Base-by-base conservation (phyloP, 805 yeast genomes). In the Osmozyma mogii region DNA sequence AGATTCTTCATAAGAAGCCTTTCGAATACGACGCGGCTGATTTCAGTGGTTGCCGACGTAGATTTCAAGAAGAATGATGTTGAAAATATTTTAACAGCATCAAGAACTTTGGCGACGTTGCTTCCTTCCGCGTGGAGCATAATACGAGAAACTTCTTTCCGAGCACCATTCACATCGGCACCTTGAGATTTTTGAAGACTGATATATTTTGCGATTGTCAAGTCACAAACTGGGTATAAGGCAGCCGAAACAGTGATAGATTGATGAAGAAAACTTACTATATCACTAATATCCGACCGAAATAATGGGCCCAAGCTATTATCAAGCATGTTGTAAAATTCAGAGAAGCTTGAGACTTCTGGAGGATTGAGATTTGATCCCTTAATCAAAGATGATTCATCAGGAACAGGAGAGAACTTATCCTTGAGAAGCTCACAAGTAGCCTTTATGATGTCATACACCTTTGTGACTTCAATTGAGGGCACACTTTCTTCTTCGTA, bases 151-250 rank as follows among this genome's bases (percentile, higher is more conserved):
- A 55, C 49, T 32, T 58, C 66, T 29, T 45, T 44, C 25, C 49
- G 49, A n/a, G 40, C 37, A 24, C 35, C 19, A 17, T 43, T 17
- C 30, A 34, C 16, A 19, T 31, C 38, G 1, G 29, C 9, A 2
- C 30, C 22, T 1, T 28, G 8, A 5, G 46, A 37, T 7, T 46
- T 44, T 31, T 52, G 54, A 23, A 54, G 42, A 9, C 37, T 26
- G 24, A 62, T 40, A 31, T 41, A 62, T 17, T 50, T 46, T 4
- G 29, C 30, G n/a, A 62, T 43, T 1, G 63, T 52, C n/a, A 58
- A 43, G 20, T 53, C 56, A 27, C 53, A 58, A 22, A 55, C 47
- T 1, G 65, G 56, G 29, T 50, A 59, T 14, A 63, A 43, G 24
- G 43, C 45, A 22, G 52, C 51, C 37, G 66, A 61, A 1, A 55